Evolutionary conservation across 2,329 filamentous ascomycete genomes (phyloP).

Genomic region (Monosporascus sp.): DNA sequence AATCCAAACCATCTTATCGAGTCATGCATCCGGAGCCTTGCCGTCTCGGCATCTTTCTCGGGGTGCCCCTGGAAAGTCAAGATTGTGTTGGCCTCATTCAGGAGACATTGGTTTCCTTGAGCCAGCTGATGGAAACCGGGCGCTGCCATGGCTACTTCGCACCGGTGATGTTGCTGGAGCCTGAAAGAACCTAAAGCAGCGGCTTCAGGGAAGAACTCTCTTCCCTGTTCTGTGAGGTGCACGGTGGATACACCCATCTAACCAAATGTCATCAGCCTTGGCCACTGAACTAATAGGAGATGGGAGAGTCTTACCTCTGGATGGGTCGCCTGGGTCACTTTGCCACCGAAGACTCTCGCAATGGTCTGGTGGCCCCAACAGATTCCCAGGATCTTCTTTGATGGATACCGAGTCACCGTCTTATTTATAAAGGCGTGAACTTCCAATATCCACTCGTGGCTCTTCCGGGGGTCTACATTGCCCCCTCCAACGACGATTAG

Average conservation of each 20-base stretch:
- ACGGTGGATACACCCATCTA: constrained; percentile 31
- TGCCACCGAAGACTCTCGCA: constrained; percentile 31
- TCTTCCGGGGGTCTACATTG: constrained; percentile 35
- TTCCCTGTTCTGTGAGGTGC: constrained; percentile 30
- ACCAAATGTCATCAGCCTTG: background rate
- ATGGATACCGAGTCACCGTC: constrained; percentile 24
- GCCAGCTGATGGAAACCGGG: constrained; percentile 30
- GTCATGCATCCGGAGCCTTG: constrained; percentile 31
- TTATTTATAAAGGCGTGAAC: constrained; percentile 33
- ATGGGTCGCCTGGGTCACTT: constrained; percentile 29
- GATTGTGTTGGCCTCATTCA: constrained; percentile 32
- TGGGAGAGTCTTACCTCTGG: constrained; percentile 27
- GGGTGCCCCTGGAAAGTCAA: constrained; percentile 41
- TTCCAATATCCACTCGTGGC: constrained; percentile 34
- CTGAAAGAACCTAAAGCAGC: constrained; percentile 15
- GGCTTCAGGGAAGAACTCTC: constrained; percentile 29
- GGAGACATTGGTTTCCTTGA: constrained; percentile 31
- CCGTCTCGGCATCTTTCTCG: constrained; percentile 34
- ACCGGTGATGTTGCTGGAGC: constrained; percentile 37
- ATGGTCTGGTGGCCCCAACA: constrained; percentile 44
- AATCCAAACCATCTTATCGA: constrained; percentile 31
- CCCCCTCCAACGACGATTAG: constrained; percentile 38
- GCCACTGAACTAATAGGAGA: background rate
- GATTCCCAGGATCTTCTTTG: constrained; percentile 34
- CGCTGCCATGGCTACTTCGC: constrained; percentile 29